Percentiles rank a stretch among this genome's conserved stretches.
These are phyloP conservation scores for Penicillium taxi DNA, from an alignment of 495 filamentous ascomycete species.

Conservation along the genomic window DNA sequence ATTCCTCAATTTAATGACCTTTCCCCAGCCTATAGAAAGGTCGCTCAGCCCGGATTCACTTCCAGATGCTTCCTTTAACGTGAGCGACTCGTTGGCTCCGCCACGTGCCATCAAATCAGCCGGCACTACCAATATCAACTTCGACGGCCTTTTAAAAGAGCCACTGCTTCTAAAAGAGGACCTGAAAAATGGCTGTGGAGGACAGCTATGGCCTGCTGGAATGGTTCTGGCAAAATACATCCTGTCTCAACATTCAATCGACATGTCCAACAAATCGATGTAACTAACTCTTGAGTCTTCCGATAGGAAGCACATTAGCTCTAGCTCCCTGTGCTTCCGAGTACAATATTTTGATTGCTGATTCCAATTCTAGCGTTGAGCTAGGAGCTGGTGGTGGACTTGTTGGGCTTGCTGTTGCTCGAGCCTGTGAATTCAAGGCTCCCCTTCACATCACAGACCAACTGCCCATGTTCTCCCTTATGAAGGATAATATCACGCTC, in stretches of 20 bases:
- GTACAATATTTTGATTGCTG: background rate
- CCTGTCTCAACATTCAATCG: conserved; percentile 55
- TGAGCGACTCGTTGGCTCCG: conserved; percentile 63
- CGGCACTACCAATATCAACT: conserved; percentile 54
- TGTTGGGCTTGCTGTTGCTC: conserved; percentile 50
- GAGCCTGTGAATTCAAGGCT: conserved; percentile 26
- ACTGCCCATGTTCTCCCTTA: conserved; percentile 69
- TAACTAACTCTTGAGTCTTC: conserved; percentile 25
- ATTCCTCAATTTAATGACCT: background rate
- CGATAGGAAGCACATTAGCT: too few species aligned
- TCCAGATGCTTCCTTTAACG: conserved; percentile 19
- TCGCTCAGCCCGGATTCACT: conserved; percentile 18
- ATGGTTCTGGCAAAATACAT: conserved; percentile 80
- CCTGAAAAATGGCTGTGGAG: conserved; percentile 78
- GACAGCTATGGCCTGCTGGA: conserved; percentile 89
- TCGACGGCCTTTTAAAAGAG: conserved; percentile 61
- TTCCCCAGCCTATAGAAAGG: conserved; percentile 8
- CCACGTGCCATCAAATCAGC: conserved; percentile 57
- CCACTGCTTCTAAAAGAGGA: conserved; percentile 78
- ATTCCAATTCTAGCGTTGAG: conserved; percentile 58
- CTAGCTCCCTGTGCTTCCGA: too few species aligned
- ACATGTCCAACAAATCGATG: conserved; percentile 62
- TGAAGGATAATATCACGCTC: conserved; percentile 72
- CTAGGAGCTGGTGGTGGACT: conserved; percentile 88
- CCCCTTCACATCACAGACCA: conserved; percentile 79